phyloP scores from a whole-genome alignment of 2,329 filamentous ascomycete genomes.

The Exophiala dermatitidis region DNA sequence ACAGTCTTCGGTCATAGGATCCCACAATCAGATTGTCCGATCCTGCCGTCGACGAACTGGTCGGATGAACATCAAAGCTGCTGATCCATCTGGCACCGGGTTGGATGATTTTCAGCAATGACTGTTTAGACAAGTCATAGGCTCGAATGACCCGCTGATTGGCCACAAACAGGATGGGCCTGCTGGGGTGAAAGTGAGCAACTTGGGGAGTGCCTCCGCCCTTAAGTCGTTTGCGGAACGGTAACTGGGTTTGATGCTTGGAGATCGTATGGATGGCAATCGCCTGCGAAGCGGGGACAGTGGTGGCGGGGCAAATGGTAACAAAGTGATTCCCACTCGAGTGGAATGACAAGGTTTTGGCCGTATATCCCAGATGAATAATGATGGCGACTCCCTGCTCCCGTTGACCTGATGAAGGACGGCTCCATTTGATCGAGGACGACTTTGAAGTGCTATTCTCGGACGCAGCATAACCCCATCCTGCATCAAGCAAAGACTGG shows the following conservation, averaged over 20 bases:
- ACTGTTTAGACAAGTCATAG: conserved; percentile 87
- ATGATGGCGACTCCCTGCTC: conserved; percentile 70
- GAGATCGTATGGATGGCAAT: conserved; percentile 92
- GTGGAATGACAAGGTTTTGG: conserved; percentile 92
- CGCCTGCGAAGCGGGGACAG: conserved; percentile 49
- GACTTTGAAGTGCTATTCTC: conserved; percentile 52
- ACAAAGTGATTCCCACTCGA: conserved; percentile 88
- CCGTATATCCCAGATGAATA: conserved; percentile 67
- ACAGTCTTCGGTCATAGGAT: conserved; percentile 83
- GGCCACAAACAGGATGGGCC: conserved; percentile 90
- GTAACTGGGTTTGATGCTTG: conserved; percentile 89
- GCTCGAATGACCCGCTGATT: conserved; percentile 88
- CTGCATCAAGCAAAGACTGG: conserved; percentile 69
- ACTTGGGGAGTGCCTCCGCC: conserved; percentile 73
- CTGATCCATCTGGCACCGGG: conserved; percentile 94
- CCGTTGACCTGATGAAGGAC: conserved; percentile 66
- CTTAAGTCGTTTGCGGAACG: conserved; percentile 67
- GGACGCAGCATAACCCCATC: conserved; percentile 80
- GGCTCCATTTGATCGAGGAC: conserved; percentile 63
- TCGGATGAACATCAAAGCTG: conserved; percentile 82
- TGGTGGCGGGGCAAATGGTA: conserved; percentile 67
- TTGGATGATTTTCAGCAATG: conserved; percentile 85
- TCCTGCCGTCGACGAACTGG: conserved; percentile 75
- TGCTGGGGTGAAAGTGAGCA: conserved; percentile 88
- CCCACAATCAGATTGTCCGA: conserved; percentile 93